These are phyloP conservation scores for Trichosporon inkin DNA, from an alignment of 1,284 basidiomycete genomes.

Conservation along the genomic window DNA sequence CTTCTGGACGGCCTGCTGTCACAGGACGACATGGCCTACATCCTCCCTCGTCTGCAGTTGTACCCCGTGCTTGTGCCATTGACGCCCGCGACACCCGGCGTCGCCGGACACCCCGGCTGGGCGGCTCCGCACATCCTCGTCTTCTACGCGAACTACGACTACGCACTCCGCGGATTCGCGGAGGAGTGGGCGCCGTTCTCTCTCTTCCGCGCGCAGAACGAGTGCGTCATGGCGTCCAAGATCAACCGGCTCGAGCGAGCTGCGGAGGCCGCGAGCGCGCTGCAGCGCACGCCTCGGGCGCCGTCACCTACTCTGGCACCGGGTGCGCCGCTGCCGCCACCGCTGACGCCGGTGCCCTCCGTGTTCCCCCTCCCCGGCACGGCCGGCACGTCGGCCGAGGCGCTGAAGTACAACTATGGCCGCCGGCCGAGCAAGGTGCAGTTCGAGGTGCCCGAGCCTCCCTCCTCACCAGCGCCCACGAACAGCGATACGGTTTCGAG, in stretches of 20 bases:
- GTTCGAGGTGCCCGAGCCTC: slow-evolving; percentile 36
- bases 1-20: slow-evolving; percentile 47
- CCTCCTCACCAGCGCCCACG: background rate
- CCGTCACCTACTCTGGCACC: slow-evolving; percentile 10
- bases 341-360: slow-evolving; percentile 4
- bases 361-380: background rate
- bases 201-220: slow-evolving; percentile 50
- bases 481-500: slow-evolving; percentile 5
- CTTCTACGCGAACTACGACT: slow-evolving; percentile 51
- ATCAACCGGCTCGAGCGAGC: slow-evolving; percentile 21
- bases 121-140: slow-evolving; percentile 49
- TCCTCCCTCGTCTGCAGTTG: slow-evolving; percentile 43
- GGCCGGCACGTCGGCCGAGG: background rate
- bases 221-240: slow-evolving; percentile 48
- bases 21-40: slow-evolving; percentile 42
- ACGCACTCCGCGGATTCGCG: slow-evolving; percentile 48
- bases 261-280: slow-evolving; percentile 4
- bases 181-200: slow-evolving; percentile 52
- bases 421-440: slow-evolving; percentile 47
- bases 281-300: slow-evolving; percentile 8
- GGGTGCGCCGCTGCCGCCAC: background rate
- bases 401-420: slow-evolving; percentile 16
- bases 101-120: slow-evolving; percentile 26
- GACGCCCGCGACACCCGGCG: slow-evolving; percentile 28
- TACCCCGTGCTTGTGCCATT: slow-evolving; percentile 45